Conservation (phyloP, 176 grass and related monocot genomes). For the Thinopyrum elongatum region DNA sequence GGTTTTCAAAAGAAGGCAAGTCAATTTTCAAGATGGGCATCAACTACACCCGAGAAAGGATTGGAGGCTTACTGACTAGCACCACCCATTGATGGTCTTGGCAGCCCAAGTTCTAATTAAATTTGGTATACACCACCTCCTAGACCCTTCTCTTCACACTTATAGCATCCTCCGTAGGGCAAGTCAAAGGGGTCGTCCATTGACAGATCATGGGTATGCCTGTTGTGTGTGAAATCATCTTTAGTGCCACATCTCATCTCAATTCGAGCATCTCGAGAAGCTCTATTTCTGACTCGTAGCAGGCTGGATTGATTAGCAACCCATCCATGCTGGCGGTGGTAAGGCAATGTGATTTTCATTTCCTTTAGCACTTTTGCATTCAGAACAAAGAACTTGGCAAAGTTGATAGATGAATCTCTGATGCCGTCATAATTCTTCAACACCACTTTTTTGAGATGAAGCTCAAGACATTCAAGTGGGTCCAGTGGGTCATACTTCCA, state of each 20-base stretch:
- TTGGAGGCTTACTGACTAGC: no score
- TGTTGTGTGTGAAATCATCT: neutral
- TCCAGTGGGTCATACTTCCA: neutral
- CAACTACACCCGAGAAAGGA: neutral
- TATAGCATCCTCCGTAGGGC: neutral
- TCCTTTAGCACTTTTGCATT: neutral
- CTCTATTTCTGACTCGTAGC: neutral
- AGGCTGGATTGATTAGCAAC: neutral
- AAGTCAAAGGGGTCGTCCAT: neutral
- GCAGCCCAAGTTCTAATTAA: no score
- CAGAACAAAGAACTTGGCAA: conserved; percentile 6
- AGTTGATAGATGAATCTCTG: neutral
- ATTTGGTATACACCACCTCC: no score
- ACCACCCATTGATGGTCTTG: no score
- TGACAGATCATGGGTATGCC: neutral
- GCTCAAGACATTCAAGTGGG: neutral
- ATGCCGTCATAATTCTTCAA: neutral
- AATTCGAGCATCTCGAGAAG: neutral
- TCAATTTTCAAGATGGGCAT: neutral
- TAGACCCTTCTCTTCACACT: no score
- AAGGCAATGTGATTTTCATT: neutral
- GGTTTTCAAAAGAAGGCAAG: neutral
- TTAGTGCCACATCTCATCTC: neutral
- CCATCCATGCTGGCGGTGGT: neutral
- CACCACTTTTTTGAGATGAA: neutral